Evolutionary conservation across 768 basidiomycete genomes (phyloP), one percentile per base, ranked within the genome.

Genomic region (Sistotremastrum suecicum): DNA sequence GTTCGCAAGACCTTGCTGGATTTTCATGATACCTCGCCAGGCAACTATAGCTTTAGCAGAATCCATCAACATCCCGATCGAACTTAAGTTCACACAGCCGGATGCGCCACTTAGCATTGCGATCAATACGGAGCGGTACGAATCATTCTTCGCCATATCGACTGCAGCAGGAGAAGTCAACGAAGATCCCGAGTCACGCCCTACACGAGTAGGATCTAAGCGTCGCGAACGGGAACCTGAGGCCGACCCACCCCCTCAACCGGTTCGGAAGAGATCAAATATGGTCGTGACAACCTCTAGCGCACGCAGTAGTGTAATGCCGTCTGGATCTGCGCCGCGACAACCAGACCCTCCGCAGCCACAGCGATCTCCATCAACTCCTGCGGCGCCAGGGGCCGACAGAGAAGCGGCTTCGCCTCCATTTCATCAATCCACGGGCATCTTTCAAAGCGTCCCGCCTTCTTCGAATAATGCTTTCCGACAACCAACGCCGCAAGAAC

Each of bases 31-130:
- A 44, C 32, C 12, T 41, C n/a, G 35, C 11, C 51, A 89, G 86
- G 86, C 86, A 5, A 83, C 83, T 1, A 78, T 87, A 46, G 70
- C 78, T 5, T 87, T 79, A 57, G 83, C 84, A 1, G 86, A 89
- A 54, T 73, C 78, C 3, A 75, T 77, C 63, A 65, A 73, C 7
- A 63, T 78, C 35, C 56, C 76, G 4, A 67, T 89, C 20, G 76
- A 81, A 43, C 65, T 90, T 44, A 75, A 78, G 5, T 87, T 89
- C 61, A 87, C 82, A 0, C 76, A 83, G 50, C 76, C 83, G 3
- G 68, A 74, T 9, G 71, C 72, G 7, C 84, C 87, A 7, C 64
- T 90, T n/a, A 83, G 76, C 54, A 80, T 89, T 49, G 77, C 81
- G 42, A 69, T 86, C 37, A 80, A 83, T 55, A 71, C 75, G 6